Evolutionary conservation across 768 basidiomycete genomes (phyloP).

Genomic region (Tricholoma sp.): DNA sequence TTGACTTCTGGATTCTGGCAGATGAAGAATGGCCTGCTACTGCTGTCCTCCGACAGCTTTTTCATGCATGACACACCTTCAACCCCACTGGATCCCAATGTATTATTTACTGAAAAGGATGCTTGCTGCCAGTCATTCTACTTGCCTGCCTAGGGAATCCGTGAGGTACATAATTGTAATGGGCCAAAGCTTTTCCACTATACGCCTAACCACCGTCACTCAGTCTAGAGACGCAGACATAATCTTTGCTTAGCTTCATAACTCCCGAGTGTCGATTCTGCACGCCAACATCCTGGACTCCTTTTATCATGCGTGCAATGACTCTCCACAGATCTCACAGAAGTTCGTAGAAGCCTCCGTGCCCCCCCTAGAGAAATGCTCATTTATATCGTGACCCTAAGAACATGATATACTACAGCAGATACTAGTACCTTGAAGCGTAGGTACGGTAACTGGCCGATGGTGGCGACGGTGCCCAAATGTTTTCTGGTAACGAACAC

Average conservation of each 20-base stretch:
- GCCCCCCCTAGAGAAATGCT: no score
- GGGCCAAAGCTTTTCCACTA: neutral
- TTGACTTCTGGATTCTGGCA: neutral
- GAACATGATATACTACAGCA: no score
- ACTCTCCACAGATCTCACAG: no score
- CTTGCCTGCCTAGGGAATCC: neutral
- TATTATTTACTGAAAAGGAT: neutral
- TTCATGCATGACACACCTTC: neutral
- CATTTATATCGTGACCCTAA: no score
- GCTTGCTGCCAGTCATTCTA: neutral
- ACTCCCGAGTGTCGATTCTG: no score
- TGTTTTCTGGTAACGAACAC: no score
- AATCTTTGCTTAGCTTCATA: neutral
- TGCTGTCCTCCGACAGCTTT: neutral
- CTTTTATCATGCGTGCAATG: no score
- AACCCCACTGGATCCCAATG: neutral
- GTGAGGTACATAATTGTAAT: neutral
- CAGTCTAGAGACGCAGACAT: neutral
- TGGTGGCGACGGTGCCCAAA: no score
- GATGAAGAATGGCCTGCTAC: neutral
- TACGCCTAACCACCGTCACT: neutral
- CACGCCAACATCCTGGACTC: no score
- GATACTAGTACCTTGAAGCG: no score
- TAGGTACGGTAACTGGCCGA: no score
- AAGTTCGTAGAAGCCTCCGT: no score